A percentile compares a stretch with the other conserved stretches of the same genome.
These are phyloP conservation scores for Eucalyptus paniculata DNA, from an alignment of 345 rosid genomes.

Conservation along the genomic window DNA sequence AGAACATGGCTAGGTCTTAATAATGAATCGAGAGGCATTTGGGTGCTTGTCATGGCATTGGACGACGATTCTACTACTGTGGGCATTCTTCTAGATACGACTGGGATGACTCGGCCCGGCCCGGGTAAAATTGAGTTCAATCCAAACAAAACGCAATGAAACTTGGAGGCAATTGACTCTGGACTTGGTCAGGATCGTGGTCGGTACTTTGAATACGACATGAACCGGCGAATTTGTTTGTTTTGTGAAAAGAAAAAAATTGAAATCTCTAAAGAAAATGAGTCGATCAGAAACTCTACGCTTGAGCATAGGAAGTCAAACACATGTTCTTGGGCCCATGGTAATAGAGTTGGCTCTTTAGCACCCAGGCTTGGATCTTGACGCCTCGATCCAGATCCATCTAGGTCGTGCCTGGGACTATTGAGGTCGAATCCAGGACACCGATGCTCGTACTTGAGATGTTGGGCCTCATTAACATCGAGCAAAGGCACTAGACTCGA, in stretches of 20 bases:
- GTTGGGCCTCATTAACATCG: too few species aligned
- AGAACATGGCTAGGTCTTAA: background rate
- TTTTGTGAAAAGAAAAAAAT: too few species aligned
- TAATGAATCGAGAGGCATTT: background rate
- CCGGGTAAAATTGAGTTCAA: background rate
- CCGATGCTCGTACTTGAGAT: too few species aligned
- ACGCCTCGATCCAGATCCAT: too few species aligned
- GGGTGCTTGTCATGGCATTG: background rate
- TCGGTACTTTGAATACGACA: background rate
- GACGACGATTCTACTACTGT: background rate
- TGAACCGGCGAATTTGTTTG: background rate
- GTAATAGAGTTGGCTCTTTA: rapidly evolving
- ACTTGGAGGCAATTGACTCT: too few species aligned
- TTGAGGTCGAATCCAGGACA: too few species aligned
- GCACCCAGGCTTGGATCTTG: too few species aligned
- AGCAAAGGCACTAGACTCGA: too few species aligned
- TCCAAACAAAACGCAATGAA: background rate
- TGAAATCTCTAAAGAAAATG: too few species aligned
- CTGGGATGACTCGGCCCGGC: background rate
- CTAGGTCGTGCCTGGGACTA: rapidly evolving
- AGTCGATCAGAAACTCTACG: rapidly evolving
- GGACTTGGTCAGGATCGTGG: background rate
- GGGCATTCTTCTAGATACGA: background rate
- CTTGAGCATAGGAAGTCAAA: rapidly evolving
- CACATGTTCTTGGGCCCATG: rapidly evolving